These are phyloP conservation scores for Tetradesmus obliquus DNA, from an alignment of 139 green algal genomes.

Conservation along the genomic window DNA sequence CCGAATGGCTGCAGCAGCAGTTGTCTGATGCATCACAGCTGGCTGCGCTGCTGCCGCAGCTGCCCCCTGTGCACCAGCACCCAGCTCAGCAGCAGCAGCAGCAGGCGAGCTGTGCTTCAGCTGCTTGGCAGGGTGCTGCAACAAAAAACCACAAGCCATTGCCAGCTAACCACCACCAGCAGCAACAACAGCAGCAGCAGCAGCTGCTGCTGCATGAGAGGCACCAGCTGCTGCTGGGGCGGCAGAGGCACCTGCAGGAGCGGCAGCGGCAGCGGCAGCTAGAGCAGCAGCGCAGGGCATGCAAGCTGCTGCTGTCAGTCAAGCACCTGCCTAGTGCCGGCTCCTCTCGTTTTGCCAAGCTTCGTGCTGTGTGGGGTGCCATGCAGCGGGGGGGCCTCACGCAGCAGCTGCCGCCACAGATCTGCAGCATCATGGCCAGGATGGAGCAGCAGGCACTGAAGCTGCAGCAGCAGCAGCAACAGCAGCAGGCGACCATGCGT, in stretches of 20 bases:
- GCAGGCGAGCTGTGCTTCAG: background rate
- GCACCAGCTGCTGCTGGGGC: too few species aligned
- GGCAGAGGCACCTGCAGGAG: background rate
- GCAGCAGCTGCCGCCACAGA: background rate
- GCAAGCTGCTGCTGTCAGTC: background rate
- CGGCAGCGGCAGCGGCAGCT: background rate
- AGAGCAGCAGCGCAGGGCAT: background rate
- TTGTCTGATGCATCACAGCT: background rate
- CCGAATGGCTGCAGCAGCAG: background rate
- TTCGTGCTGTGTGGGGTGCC: background rate
- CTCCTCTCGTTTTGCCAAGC: background rate
- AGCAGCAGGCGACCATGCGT: background rate
- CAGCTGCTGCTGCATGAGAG: background rate
- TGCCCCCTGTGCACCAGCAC: background rate
- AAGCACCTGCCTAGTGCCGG: background rate
- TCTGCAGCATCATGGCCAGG: background rate
- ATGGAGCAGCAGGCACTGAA: background rate
- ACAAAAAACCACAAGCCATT: too few species aligned
- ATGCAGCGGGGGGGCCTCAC: background rate
- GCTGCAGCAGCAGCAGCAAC: background rate
- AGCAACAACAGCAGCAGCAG: background rate
- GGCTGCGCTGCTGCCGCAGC: background rate
- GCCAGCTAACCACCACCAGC: background rate
- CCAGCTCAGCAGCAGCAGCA: background rate
- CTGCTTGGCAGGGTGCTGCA: too few species aligned